These are phyloP conservation scores for Rubus idaeus DNA, from an alignment of 306 rosid genomes.

Conservation along the genomic window DNA sequence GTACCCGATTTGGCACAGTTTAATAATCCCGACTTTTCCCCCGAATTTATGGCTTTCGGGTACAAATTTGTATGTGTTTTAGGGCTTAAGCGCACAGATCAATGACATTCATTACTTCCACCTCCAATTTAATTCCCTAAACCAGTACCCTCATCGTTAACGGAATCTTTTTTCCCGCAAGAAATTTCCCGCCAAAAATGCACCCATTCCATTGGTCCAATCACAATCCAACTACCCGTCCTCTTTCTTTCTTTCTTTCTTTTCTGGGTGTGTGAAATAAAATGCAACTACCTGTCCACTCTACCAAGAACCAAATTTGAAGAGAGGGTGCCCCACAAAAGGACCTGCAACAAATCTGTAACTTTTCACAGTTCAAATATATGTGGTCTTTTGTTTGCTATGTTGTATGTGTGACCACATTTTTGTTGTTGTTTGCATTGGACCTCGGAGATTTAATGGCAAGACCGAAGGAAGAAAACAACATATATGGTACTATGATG, in stretches of 20 bases:
- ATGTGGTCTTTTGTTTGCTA: too few relatives aligned
- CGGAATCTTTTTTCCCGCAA: constrained; percentile 10
- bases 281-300: too few relatives aligned
- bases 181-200: constrained; percentile 33
- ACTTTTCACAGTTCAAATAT: too few relatives aligned
- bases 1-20: neutral
- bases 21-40: neutral
- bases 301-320: too few relatives aligned
- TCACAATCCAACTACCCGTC: neutral
- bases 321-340: too few relatives aligned
- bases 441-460: too few relatives aligned
- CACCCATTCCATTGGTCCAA: neutral
- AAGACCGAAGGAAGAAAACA: too few relatives aligned
- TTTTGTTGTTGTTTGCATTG: too few relatives aligned
- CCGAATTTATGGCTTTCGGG: constrained; percentile 28
- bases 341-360: too few relatives aligned
- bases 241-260: neutral
- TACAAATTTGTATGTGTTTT: neutral
- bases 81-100: constrained; percentile 11
- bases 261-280: too few relatives aligned
- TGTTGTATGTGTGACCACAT: too few relatives aligned
- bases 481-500: too few relatives aligned
- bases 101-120: constrained; percentile 17
- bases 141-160: constrained; percentile 2
- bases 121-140: constrained; percentile 22